phyloP scores from a whole-genome alignment of 345 rosid species.

The Lenwebbia sp. region DNA sequence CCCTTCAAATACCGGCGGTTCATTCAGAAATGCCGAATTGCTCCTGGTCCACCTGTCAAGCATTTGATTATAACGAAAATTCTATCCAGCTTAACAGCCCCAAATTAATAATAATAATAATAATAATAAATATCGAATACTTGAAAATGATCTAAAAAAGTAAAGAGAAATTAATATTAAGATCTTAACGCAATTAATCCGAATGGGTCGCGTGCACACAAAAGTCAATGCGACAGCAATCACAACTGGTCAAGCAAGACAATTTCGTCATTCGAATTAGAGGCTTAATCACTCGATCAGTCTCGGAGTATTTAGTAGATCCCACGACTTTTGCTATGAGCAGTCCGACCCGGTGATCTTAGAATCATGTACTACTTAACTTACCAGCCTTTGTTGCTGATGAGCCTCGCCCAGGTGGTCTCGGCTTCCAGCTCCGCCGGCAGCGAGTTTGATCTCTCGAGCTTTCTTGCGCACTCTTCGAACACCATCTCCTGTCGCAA shows the following conservation, averaged over 20 bases:
- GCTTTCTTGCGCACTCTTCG: not conserved
- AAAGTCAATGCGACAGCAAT: not conserved
- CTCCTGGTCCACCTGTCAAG: conserved; percentile 75
- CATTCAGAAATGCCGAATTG: conserved; percentile 78
- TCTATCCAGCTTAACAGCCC: not conserved
- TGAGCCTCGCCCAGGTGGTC: conserved; percentile 15
- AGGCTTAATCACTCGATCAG: not conserved
- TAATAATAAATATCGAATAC: not conserved
- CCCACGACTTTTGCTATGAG: not conserved
- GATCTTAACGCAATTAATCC: not conserved
- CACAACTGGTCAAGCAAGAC: not conserved
- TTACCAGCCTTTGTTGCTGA: conserved; percentile 46
- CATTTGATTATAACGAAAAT: not conserved
- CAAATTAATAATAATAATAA: not conserved
- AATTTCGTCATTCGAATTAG: too few species aligned
- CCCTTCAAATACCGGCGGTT: conserved; percentile 51
- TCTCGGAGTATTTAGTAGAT: not conserved
- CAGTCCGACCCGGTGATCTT: not conserved
- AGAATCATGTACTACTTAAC: not conserved
- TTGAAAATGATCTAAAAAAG: not conserved
- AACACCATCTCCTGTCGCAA: not conserved
- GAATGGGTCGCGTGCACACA: not conserved
- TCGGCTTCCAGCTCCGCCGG: conserved; percentile 20
- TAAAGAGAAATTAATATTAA: not conserved
- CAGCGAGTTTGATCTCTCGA: conserved; percentile 25